Conservation (phyloP, 2,329 filamentous ascomycete species). For the Dactylonectria estremocensis region DNA sequence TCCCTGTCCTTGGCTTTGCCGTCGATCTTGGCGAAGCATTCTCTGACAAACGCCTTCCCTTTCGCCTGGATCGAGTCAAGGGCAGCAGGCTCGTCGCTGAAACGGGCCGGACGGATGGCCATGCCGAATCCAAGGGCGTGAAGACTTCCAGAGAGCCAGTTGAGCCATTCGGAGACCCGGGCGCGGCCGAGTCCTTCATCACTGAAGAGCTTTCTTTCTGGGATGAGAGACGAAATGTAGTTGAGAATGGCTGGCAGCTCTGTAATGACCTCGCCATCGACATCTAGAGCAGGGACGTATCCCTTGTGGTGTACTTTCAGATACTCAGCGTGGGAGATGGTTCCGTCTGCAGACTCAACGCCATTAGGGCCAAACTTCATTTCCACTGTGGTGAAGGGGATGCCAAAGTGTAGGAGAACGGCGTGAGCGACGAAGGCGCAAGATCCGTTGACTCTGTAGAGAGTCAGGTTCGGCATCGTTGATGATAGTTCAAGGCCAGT, state of each 20-base stretch:
- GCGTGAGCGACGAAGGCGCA: conserved; percentile 51
- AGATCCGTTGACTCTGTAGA: conserved; percentile 50
- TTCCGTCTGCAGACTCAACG: conserved; percentile 50
- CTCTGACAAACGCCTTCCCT: background rate
- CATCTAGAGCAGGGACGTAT: conserved; percentile 51
- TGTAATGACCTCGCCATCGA: conserved; percentile 50
- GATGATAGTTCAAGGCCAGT: background rate
- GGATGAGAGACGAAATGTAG: conserved; percentile 50
- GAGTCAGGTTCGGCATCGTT: conserved; percentile 43
- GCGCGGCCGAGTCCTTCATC: conserved; percentile 38
- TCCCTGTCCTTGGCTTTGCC: background rate
- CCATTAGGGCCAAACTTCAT: conserved; percentile 41
- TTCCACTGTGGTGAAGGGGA: conserved; percentile 43
- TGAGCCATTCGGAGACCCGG: conserved; percentile 51
- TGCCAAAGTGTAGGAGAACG: conserved; percentile 50
- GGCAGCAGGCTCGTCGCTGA: conserved; percentile 37
- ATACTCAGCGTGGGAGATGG: conserved; percentile 50
- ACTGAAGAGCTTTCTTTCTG: conserved; percentile 41
- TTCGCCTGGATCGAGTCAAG: conserved; percentile 17
- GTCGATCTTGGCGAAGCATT: conserved; percentile 29
- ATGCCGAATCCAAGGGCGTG: conserved; percentile 50
- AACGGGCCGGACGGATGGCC: conserved; percentile 46
- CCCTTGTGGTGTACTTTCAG: conserved; percentile 49
- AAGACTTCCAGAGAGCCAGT: conserved; percentile 52
- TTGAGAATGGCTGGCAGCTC: conserved; percentile 53